Evolutionary conservation across 139 green algal species (phyloP).

Genomic region (Picochlorum sp.): DNA sequence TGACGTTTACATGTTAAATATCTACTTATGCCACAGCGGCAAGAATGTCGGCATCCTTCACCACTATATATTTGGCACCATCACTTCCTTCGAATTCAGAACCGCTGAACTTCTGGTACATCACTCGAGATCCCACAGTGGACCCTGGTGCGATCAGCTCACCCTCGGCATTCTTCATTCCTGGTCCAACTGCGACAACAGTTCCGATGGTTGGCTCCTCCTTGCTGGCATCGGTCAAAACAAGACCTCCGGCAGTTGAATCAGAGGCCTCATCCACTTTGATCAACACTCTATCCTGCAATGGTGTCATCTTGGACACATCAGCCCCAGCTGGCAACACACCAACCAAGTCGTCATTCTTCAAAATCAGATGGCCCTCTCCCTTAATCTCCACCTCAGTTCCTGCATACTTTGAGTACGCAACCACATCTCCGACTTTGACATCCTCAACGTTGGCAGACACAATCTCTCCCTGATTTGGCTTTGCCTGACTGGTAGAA

Average conservation of each 20-base stretch:
- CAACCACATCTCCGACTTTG: conserved; percentile 66
- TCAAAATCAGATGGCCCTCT: conserved; percentile 77
- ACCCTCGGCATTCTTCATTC: conserved; percentile 45
- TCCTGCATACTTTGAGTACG: conserved; percentile 94
- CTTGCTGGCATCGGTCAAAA: conserved; percentile 64
- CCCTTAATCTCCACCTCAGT: conserved; percentile 80
- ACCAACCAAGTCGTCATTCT: conserved; percentile 65
- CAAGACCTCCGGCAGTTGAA: conserved; percentile 70
- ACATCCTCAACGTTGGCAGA: too few relatives aligned
- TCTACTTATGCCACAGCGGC: conserved; percentile 48
- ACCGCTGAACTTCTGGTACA: conserved; percentile 81
- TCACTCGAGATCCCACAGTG: conserved; percentile 61
- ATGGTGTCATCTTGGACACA: conserved; percentile 51
- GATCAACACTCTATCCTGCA: conserved; percentile 43
- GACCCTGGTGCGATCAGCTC: conserved; percentile 44
- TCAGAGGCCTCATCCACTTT: conserved; percentile 61
- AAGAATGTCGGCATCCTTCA: conserved; percentile 78
- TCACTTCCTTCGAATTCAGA: conserved; percentile 67
- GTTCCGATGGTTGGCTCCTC: conserved; percentile 88
- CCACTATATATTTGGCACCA: conserved; percentile 65
- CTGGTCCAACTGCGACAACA: conserved; percentile 72
- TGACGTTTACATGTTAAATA: conserved; percentile 2
- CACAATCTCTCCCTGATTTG: conserved; percentile 60
- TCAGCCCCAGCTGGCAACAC: conserved; percentile 36
- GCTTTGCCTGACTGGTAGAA: conserved; percentile 65